phyloP scores from a whole-genome alignment of 2,329 filamentous ascomycete genomes.

The Xylariomycetidae sp. region DNA sequence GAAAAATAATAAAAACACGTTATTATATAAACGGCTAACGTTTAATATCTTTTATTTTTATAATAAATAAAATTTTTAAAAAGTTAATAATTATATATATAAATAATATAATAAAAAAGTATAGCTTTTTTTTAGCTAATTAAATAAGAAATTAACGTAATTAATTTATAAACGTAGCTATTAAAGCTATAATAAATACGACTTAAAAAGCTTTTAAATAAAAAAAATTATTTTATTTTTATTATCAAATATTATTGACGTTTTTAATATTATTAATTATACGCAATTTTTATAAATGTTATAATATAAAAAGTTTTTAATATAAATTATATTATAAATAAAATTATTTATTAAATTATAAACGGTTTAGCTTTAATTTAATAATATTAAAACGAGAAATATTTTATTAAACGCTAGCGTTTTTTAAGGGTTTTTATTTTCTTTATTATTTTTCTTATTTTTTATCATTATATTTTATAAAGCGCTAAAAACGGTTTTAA shows the following conservation, averaged over 20 bases:
- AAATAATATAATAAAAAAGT: conserved; percentile 1
- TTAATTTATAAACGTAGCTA: no score
- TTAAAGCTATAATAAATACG: no score
- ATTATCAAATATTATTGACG: no score
- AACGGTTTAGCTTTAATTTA: background rate
- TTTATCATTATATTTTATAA: background rate
- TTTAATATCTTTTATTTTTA: background rate
- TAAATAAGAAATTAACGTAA: no score
- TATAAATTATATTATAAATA: no score
- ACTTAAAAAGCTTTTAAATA: no score
- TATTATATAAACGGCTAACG: no score
- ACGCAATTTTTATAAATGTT: no score
- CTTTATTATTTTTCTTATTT: background rate
- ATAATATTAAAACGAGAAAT: background rate
- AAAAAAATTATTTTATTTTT: no score
- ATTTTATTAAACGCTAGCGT: background rate
- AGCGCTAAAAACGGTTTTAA: background rate
- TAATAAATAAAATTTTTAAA: conserved; percentile 1
- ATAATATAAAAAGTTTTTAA: no score
- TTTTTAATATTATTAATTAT: conserved; percentile 1
- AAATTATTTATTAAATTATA: background rate
- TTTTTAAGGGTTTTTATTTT: background rate
- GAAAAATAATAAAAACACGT: background rate
- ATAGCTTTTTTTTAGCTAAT: no score
- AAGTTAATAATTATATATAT: background rate